phyloP scores from a whole-genome alignment of 179 eudicot species.

The Spinacia oleracea region DNA sequence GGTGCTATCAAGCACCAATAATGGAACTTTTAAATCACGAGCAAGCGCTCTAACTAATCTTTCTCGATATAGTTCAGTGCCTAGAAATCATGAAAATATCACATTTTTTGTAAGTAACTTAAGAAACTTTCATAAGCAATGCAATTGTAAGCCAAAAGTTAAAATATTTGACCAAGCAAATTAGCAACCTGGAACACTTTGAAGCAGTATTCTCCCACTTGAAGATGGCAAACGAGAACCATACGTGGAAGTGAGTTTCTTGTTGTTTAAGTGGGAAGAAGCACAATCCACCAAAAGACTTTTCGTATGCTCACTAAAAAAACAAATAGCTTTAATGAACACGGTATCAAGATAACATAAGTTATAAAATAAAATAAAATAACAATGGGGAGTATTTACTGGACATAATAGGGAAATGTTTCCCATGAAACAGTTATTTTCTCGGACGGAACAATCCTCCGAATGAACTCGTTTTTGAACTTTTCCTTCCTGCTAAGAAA shows the following conservation, averaged over 20 bases:
- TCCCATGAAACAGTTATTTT: constrained; percentile 90
- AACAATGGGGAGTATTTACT: constrained; percentile 48
- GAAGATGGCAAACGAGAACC: constrained; percentile 79
- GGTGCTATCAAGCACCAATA: constrained; percentile 85
- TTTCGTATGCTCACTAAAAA: constrained; percentile 68
- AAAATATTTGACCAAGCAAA: not conserved
- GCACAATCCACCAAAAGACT: constrained; percentile 79
- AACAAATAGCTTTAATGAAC: constrained; percentile 23
- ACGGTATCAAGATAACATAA: constrained; percentile 7
- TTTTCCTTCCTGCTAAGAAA: constrained; percentile 69
- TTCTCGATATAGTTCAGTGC: constrained; percentile 94
- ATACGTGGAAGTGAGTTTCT: constrained; percentile 57
- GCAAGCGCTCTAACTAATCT: constrained; percentile 91
- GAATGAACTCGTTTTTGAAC: constrained; percentile 74
- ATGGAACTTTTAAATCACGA: constrained; percentile 74
- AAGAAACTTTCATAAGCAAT: not conserved
- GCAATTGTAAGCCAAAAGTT: not conserved
- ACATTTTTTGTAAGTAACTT: not conserved
- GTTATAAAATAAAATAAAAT: constrained; percentile 12
- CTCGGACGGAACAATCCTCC: constrained; percentile 93
- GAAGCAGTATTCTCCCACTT: constrained; percentile 85
- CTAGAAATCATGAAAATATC: constrained; percentile 34
- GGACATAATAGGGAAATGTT: constrained; percentile 77
- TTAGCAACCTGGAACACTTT: constrained; percentile 82
- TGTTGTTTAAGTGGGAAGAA: constrained; percentile 75